A percentile compares a stretch with the other conserved stretches of the same genome.
phyloP scores from a whole-genome alignment of 768 basidiomycete genomes.

The Boletus edulis region DNA sequence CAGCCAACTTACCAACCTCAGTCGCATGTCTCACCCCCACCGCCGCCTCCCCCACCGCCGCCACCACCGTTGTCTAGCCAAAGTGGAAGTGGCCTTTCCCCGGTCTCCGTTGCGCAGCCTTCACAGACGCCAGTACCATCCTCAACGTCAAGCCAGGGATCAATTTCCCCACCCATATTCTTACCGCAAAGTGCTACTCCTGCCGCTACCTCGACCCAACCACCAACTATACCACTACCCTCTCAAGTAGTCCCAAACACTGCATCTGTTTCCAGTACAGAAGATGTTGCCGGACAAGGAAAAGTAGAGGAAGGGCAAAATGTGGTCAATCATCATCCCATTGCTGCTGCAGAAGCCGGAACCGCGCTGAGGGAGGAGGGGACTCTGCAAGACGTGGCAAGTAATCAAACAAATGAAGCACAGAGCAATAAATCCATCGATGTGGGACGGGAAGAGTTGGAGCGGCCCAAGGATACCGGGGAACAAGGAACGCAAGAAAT shows the following conservation, averaged over 20 bases:
- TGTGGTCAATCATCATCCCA: neutral
- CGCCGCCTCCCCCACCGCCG: conserved; percentile 11
- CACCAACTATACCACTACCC: conserved; percentile 20
- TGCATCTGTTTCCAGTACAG: conserved; percentile 17
- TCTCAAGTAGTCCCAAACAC: conserved; percentile 6
- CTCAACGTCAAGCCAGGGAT: conserved; percentile 2
- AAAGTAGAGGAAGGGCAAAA: conserved; percentile 36
- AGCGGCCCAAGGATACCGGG: neutral
- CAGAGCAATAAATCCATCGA: conserved; percentile 8
- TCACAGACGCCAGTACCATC: conserved; percentile 1
- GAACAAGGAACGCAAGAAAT: neutral
- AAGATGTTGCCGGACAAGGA: conserved; percentile 38
- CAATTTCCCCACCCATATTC: conserved; percentile 5
- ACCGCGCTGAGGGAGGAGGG: neutral
- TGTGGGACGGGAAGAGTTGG: neutral
- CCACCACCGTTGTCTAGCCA: conserved; percentile 6
- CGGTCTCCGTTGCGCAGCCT: conserved; percentile 1
- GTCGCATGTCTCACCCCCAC: conserved; percentile 19
- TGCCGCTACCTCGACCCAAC: conserved; percentile 13
- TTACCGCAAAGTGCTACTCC: neutral
- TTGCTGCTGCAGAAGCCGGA: neutral
- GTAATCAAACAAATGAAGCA: conserved; percentile 18
- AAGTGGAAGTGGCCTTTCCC: neutral
- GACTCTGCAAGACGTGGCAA: neutral
- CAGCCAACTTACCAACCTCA: conserved; percentile 22